A percentile compares a stretch with the other conserved stretches of the same genome.
Evolutionary conservation across 495 filamentous ascomycete genomes (phyloP).

Genomic region (Clohesyomyces aquaticus): DNA sequence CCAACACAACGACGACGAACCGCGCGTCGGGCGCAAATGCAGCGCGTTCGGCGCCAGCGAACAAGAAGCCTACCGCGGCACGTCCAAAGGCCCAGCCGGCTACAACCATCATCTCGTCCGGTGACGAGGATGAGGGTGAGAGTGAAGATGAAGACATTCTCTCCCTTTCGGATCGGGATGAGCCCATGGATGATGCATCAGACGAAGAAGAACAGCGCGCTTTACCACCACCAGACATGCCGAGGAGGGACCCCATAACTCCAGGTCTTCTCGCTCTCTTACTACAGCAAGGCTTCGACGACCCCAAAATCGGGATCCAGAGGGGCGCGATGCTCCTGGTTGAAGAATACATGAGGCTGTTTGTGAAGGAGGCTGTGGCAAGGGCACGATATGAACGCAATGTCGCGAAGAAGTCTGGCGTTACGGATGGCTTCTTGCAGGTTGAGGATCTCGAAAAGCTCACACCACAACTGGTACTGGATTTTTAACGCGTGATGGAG

Average conservation of each 20-base stretch:
- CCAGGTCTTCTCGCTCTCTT: slow-evolving; percentile 72
- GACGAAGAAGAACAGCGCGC: slow-evolving; percentile 8
- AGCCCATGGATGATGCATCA: slow-evolving; percentile 78
- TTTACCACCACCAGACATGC: not conserved
- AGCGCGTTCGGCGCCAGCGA: slow-evolving; percentile 7
- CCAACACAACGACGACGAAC: slow-evolving; percentile 19
- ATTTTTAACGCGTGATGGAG: slow-evolving; percentile 60
- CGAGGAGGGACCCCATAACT: slow-evolving; percentile 62
- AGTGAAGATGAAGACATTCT: slow-evolving; percentile 16
- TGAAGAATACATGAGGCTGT: slow-evolving; percentile 87
- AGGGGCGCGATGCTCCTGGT: slow-evolving; percentile 78
- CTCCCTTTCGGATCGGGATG: slow-evolving; percentile 41
- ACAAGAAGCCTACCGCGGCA: slow-evolving; percentile 15
- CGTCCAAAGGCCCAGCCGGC: slow-evolving; percentile 3
- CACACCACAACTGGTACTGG: slow-evolving; percentile 84
- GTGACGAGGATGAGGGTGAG: slow-evolving; percentile 25
- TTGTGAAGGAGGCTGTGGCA: slow-evolving; percentile 89
- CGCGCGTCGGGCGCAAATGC: slow-evolving; percentile 17
- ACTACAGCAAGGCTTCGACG: slow-evolving; percentile 76
- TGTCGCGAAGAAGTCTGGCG: slow-evolving; percentile 47
- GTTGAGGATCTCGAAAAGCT: slow-evolving; percentile 89
- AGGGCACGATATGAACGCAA: slow-evolving; percentile 72
- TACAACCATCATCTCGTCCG: slow-evolving; percentile 30
- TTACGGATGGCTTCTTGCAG: slow-evolving; percentile 70
- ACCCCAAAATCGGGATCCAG: slow-evolving; percentile 70